These are phyloP conservation scores for Nannizzia gypsea DNA, from an alignment of 2,329 filamentous ascomycete genomes.

Conservation along the genomic window DNA sequence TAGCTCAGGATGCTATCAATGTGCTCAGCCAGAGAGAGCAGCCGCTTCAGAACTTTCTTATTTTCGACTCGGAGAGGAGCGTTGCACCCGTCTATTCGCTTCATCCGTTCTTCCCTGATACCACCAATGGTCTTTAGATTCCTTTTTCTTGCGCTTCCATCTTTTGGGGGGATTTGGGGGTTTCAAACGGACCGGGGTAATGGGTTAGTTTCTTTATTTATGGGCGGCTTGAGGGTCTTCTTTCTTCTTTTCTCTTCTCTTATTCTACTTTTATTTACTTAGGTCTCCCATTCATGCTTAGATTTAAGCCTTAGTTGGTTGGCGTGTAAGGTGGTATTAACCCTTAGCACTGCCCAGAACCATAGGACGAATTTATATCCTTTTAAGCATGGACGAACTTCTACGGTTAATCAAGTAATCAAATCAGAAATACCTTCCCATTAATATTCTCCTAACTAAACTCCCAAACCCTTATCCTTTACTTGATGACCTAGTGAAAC, in stretches of 20 bases:
- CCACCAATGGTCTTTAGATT: not conserved
- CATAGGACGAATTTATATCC: not conserved
- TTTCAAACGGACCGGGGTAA: not conserved
- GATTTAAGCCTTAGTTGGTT: too few relatives aligned
- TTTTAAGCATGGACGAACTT: not conserved
- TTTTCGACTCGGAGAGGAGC: constrained; percentile 78
- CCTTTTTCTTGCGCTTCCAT: not conserved
- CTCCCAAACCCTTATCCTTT: not conserved
- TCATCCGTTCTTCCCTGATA: constrained; percentile 49
- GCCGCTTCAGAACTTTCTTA: constrained; percentile 85
- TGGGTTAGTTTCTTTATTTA: not conserved
- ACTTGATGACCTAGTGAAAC: not conserved
- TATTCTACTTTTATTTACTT: too few relatives aligned
- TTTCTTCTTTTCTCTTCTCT: not conserved
- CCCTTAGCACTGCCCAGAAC: not conserved
- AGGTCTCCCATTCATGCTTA: too few relatives aligned
- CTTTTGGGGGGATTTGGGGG: not conserved
- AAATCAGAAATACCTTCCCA: not conserved
- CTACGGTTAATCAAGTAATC: not conserved
- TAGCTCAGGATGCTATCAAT: constrained; percentile 96
- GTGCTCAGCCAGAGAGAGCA: constrained; percentile 84
- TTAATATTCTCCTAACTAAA: not conserved
- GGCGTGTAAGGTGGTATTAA: not conserved
- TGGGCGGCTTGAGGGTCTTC: not conserved
- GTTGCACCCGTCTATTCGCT: constrained; percentile 70